Conservation (phyloP, 176 grass and related monocot genomes). For the Oryza punctata region DNA sequence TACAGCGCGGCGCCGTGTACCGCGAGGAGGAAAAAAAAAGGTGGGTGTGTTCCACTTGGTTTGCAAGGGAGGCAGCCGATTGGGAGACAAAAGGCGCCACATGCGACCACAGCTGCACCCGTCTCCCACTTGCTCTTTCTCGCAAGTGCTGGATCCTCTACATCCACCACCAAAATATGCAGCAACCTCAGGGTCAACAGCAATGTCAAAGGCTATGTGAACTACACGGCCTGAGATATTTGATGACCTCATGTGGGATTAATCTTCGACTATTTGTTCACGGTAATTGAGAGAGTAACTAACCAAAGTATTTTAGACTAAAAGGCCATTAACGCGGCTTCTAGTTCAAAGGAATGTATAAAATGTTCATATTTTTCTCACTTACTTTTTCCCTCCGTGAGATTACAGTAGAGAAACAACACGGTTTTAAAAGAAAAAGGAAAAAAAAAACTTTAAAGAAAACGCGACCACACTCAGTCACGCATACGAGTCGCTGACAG, state of each 20-base stretch:
- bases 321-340: too few species aligned
- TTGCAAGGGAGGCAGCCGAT: not conserved
- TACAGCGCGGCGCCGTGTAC: not conserved
- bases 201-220: not conserved
- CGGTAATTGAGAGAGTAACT: too few species aligned
- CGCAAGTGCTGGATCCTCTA: conserved; percentile 18
- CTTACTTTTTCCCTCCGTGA: too few species aligned
- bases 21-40: not conserved
- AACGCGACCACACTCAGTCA: too few species aligned
- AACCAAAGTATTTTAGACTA: too few species aligned
- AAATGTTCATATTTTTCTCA: too few species aligned
- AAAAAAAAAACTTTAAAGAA: too few species aligned
- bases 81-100: not conserved
- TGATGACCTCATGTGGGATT: not conserved
- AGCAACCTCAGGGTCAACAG: not conserved
- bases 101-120: not conserved
- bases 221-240: not conserved
- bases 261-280: too few species aligned
- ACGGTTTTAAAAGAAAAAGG: too few species aligned
- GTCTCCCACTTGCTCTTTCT: not conserved
- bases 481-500: too few species aligned
- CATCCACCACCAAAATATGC: not conserved
- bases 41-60: not conserved
- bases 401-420: too few species aligned
- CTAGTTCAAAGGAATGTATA: too few species aligned